Percentiles rank a stretch among this genome's conserved stretches.
These are phyloP conservation scores for Colletotrichum liaoningense DNA, from an alignment of 2,329 filamentous ascomycete genomes.

Conservation along the genomic window DNA sequence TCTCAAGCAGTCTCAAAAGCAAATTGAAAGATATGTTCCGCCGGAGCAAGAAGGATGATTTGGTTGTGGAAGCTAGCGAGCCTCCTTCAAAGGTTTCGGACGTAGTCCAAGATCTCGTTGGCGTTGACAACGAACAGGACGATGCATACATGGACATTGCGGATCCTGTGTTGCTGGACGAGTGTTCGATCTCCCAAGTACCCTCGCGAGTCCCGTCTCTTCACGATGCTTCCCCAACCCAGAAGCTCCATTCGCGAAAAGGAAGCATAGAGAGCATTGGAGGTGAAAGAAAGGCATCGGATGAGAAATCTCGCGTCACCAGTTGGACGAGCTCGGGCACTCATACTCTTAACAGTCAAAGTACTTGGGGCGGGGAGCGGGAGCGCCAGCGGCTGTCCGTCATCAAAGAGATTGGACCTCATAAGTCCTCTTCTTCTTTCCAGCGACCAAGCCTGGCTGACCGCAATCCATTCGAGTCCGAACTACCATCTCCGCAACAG, in stretches of 20 bases:
- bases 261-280: constrained; percentile 65
- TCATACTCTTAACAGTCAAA: constrained; percentile 62
- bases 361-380: constrained; percentile 51
- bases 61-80: constrained; percentile 62
- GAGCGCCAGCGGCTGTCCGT: constrained; percentile 70
- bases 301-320: constrained; percentile 74
- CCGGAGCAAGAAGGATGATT: constrained; percentile 50
- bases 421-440: constrained; percentile 53
- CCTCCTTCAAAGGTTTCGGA: constrained; percentile 51
- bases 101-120: neutral
- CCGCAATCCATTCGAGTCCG: constrained; percentile 33
- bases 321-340: constrained; percentile 77
- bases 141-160: constrained; percentile 48
- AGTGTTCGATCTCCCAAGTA: constrained; percentile 60
- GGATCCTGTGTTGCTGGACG: constrained; percentile 49
- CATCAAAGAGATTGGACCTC: constrained; percentile 68
- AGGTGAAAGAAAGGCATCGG: constrained; percentile 52
- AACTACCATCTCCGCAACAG: constrained; percentile 1
- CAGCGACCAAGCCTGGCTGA: constrained; percentile 41
- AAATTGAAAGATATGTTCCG: constrained; percentile 71
- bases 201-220: constrained; percentile 62
- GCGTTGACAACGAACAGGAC: constrained; percentile 28
- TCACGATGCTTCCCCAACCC: constrained; percentile 57
- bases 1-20: constrained; percentile 70
- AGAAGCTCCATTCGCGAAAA: constrained; percentile 62